phyloP scores from a whole-genome alignment of 805 yeast genomes.

The Kazachstania psychrophila region DNA sequence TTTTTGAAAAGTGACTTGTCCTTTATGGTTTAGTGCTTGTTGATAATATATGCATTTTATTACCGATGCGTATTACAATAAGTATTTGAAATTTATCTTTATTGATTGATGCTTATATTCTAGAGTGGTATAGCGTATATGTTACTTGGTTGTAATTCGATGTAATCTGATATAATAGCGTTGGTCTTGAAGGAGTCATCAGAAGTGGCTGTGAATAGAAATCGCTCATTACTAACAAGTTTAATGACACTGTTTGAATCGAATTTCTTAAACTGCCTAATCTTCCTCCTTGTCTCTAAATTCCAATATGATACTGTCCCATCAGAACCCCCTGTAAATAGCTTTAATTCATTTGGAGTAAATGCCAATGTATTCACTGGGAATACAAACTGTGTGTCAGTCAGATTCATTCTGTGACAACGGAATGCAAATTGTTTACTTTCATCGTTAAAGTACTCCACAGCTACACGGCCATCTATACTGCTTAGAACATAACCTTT shows the following conservation, averaged over 20 bases:
- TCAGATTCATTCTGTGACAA: slow-evolving; percentile 52
- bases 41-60: no score
- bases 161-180: slow-evolving; percentile 17
- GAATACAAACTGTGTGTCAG: slow-evolving; percentile 50
- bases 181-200: slow-evolving; percentile 41
- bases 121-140: slow-evolving; percentile 14
- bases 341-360: slow-evolving; percentile 68
- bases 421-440: slow-evolving; percentile 63
- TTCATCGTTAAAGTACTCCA: slow-evolving; percentile 53
- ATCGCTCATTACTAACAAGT: slow-evolving; percentile 24
- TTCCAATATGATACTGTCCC: slow-evolving; percentile 89
- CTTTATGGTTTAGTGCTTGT: no score
- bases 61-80: no score
- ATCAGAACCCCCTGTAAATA: slow-evolving; percentile 87
- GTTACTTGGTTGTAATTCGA: slow-evolving; percentile 19
- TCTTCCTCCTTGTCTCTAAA: slow-evolving; percentile 66
- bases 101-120: background rate
- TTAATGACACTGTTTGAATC: slow-evolving; percentile 36
- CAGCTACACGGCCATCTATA: slow-evolving; percentile 74
- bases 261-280: slow-evolving; percentile 56
- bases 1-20: no score
- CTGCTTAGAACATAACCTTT: slow-evolving; percentile 60
- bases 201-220: slow-evolving; percentile 39
- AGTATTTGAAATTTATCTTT: no score
- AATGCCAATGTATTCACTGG: slow-evolving; percentile 71